Percentiles rank a stretch among this genome's conserved stretches.
Evolutionary conservation across 1,284 basidiomycete species (phyloP).

Genomic region (Moesziomyces aphidis): DNA sequence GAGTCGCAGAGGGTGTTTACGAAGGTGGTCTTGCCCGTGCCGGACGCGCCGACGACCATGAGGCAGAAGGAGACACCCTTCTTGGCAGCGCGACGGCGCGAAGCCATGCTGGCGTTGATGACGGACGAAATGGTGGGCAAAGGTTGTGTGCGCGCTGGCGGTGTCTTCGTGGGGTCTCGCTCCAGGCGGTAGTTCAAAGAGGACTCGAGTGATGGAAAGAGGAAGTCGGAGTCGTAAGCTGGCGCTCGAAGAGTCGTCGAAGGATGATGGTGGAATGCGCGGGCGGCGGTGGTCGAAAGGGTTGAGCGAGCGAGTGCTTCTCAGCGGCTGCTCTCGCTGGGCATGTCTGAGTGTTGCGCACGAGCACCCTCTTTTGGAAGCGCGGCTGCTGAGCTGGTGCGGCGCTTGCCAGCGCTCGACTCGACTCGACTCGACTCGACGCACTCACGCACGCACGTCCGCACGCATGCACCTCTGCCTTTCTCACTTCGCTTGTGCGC

Average conservation of each 20-base stretch:
- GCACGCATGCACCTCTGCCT: neutral
- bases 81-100: conserved; percentile 64
- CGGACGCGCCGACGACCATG: conserved; percentile 67
- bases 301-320: neutral
- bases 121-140: conserved; percentile 39
- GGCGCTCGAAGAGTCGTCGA: too few species aligned
- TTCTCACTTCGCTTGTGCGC: neutral
- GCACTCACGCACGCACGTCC: neutral
- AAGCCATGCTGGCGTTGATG: conserved; percentile 51
- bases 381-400: neutral
- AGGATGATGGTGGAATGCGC: too few species aligned
- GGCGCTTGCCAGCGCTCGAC: too few species aligned
- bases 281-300: too few species aligned
- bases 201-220: neutral
- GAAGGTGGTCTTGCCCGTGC: conserved; percentile 66
- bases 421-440: neutral
- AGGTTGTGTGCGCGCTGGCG: neutral
- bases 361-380: conserved; percentile 15
- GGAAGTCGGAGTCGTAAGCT: neutral
- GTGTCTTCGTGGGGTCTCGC: neutral
- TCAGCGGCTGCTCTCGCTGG: neutral
- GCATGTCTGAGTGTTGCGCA: conserved; percentile 41
- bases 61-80: conserved; percentile 68
- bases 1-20: conserved; percentile 68
- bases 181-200: too few species aligned